These are phyloP conservation scores for Barnettozyma populi DNA, from an alignment of 805 yeast species.

Conservation along the genomic window DNA sequence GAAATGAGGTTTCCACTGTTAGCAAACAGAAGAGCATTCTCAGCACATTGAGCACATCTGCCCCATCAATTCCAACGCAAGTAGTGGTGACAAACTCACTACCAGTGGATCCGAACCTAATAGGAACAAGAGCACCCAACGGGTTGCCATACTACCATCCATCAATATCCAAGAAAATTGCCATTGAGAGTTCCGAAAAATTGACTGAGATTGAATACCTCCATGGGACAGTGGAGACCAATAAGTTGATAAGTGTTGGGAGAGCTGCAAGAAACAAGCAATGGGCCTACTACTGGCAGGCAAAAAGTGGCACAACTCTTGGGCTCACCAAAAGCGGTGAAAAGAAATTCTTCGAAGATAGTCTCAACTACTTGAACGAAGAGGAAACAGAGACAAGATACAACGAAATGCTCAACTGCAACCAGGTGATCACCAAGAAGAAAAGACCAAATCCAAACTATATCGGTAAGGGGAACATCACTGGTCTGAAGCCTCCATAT, in stretches of 20 bases:
- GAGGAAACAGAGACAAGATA: constrained; percentile 27
- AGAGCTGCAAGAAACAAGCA: constrained; percentile 38
- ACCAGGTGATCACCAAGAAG: constrained; percentile 38
- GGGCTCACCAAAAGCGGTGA: constrained; percentile 26
- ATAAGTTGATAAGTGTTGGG: constrained; percentile 38
- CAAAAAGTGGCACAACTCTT: constrained; percentile 35
- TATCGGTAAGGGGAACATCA: constrained; percentile 39
- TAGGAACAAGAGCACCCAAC: constrained; percentile 26
- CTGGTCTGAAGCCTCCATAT: constrained; percentile 42
- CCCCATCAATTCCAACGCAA: constrained; percentile 5
- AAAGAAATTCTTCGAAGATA: constrained; percentile 23
- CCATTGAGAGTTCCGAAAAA: constrained; percentile 29
- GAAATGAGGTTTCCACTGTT: constrained; percentile 6
- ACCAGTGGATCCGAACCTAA: constrained; percentile 14
- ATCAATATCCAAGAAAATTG: constrained; percentile 25
- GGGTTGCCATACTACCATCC: constrained; percentile 40
- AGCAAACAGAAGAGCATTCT: constrained; percentile 13
- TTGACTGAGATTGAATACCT: constrained; percentile 43
- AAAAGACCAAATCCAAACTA: constrained; percentile 45
- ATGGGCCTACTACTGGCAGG: constrained; percentile 45
- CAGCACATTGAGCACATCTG: constrained; percentile 10
- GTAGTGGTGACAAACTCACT: constrained; percentile 24
- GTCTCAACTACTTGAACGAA: constrained; percentile 28
- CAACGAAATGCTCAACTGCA: constrained; percentile 36
- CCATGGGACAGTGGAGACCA: constrained; percentile 44